A percentile compares a stretch with the other conserved stretches of the same genome.
These are phyloP conservation scores for Nigrospora oryzae DNA, from an alignment of 2,329 filamentous ascomycete species.

Conservation along the genomic window DNA sequence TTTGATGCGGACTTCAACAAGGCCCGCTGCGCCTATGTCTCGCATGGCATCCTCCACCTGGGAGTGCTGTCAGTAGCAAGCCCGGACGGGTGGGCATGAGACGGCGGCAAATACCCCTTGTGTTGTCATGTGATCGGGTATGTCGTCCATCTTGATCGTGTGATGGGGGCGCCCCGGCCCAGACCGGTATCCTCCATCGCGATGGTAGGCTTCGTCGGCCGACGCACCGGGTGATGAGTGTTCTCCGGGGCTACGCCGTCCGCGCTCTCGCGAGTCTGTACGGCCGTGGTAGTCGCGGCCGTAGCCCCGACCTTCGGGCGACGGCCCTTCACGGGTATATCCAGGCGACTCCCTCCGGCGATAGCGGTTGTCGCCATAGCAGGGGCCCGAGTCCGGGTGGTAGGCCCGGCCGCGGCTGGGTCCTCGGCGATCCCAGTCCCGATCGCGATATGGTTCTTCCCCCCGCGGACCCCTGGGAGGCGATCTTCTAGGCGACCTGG, in stretches of 20 bases:
- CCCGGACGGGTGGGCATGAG: neutral
- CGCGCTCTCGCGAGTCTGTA: constrained; percentile 10
- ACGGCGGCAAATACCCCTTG: constrained; percentile 13
- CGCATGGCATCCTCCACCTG: constrained; percentile 21
- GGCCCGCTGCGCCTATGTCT: constrained; percentile 17
- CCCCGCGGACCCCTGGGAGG: constrained; percentile 17
- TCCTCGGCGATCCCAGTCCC: constrained; percentile 5
- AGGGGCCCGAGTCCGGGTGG: constrained; percentile 1
- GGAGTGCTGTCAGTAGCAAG: neutral
- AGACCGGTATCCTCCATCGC: constrained; percentile 11
- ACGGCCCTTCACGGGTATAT: constrained; percentile 1
- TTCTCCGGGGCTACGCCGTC: constrained; percentile 13
- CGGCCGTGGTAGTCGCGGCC: constrained; percentile 12
- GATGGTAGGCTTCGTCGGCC: constrained; percentile 15
- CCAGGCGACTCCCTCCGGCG: constrained; percentile 10
- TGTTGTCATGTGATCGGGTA: constrained; percentile 18
- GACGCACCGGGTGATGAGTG: constrained; percentile 17
- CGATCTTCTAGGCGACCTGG: constrained; percentile 21
- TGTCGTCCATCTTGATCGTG: constrained; percentile 22
- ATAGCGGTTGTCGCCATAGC: constrained; percentile 8
- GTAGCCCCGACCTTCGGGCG: constrained; percentile 6
- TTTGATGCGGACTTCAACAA: constrained; percentile 22
- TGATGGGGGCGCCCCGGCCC: constrained; percentile 21
- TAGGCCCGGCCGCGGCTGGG: neutral
- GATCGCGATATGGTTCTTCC: constrained; percentile 15